Base-by-base conservation (phyloP, 2,329 filamentous ascomycete genomes). In the Aspergillus chevalieri region DNA sequence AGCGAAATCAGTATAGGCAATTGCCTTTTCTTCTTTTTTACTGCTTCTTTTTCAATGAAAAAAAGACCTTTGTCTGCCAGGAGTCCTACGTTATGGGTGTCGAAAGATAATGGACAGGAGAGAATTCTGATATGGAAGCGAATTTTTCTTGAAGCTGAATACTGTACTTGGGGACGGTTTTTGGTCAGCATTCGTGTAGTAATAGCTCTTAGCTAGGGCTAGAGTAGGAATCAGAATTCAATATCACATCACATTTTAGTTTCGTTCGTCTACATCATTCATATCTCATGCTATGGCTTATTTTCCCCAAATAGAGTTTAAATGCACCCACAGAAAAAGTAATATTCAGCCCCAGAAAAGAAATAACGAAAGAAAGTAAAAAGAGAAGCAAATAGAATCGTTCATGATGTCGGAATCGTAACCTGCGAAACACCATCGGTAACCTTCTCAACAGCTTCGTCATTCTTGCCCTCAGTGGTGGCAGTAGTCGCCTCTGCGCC, bases 341-440 rank as follows among this genome's bases (percentile, higher is more conserved):
- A 30, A 12, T 4, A 30, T 12, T 30, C 26, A 12, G 12, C 26
- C 26, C 12, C 43, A 21, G 22, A 46, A 30, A 24, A 39, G 15
- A 26, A 19, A 48, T 38, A 38, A 21, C 14, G 30, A 38, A 42
- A 44, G 22, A 22, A 44, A 41, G 21, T 39, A 21, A 47, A 22
- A 44, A 34, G 24, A 28, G 24, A 39, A 43, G 26, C 30, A 39
- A 33, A 22, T 26, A 26, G 15, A 47, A 34, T 43, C 10, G 9
- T 28, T 39, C 42, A 73, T 14, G 70, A 73, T 10, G 64, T 66
- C n/a, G 69, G 69, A 45, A 74, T 59, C 19, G 68, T 67, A 45
- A 73, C 69, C 54, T 73, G 68, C 22, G 68, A 61, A 42, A 74
- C 67, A 15, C 70, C 70, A 59, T 74, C 71, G 15, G 63, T 54